phyloP scores from a whole-genome alignment of 2,329 filamentous ascomycete species.

The Arthrobotrys sphaeroides region DNA sequence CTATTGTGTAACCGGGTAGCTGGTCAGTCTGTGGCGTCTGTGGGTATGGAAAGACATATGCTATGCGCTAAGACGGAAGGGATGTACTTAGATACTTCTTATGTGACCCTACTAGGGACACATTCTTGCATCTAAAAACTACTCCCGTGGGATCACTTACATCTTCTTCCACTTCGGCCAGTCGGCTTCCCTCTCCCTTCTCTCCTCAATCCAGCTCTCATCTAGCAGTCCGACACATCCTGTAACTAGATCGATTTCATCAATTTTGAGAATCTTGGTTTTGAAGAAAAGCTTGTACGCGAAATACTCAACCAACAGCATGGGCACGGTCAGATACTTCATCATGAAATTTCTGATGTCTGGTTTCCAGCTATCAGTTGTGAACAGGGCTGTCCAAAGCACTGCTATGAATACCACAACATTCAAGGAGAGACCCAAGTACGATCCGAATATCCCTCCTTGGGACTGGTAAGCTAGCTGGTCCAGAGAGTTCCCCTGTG shows the following conservation, averaged over 20 bases:
- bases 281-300: conserved; percentile 52
- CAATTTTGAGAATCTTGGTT: conserved; percentile 41
- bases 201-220: conserved; percentile 51
- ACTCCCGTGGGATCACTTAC: too few relatives aligned
- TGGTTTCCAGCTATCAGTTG: conserved; percentile 49
- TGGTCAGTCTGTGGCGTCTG: too few relatives aligned
- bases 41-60: too few relatives aligned
- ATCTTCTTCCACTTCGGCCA: conserved; percentile 52
- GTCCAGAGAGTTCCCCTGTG: conserved; percentile 67
- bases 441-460: conserved; percentile 40
- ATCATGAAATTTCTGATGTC: conserved; percentile 53
- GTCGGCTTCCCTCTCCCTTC: conserved; percentile 43
- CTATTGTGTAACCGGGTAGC: not conserved
- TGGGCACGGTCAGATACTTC: conserved; percentile 47
- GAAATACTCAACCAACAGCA: conserved; percentile 47
- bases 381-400: conserved; percentile 47
- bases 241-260: conserved; percentile 45
- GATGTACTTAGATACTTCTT: not conserved
- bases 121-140: not conserved
- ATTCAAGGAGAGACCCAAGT: conserved; percentile 43
- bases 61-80: too few relatives aligned
- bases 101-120: not conserved
- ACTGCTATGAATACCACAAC: conserved; percentile 44
- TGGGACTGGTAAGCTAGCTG: conserved; percentile 60
- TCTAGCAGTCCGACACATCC: conserved; percentile 46